Base-by-base conservation (phyloP, 768 basidiomycete species). In the Serendipita sp. region DNA sequence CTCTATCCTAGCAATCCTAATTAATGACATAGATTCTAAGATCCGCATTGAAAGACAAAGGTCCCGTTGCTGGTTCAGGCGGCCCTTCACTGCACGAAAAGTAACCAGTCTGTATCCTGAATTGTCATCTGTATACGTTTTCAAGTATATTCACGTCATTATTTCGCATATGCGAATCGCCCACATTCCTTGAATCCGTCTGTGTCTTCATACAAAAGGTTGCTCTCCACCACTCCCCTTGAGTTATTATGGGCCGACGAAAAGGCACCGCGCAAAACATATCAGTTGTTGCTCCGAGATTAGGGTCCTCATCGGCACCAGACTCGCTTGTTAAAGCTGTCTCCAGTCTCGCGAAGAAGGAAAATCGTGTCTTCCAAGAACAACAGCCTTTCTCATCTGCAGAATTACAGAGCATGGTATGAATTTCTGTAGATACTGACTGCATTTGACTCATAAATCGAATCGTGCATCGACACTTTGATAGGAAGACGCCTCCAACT, bases 401-500 rank as follows among this genome's bases (percentile, higher is more conserved):
- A 23, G 55, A 60, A n/a, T 36, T 60, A 60, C 55, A 60, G 34
- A 34, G 55, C 18, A 29, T 60, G 55, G 55, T 60, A 34, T 11
- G 55, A 31, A 5, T 50, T 50, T 18, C 48, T 50, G 29, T 50
- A 31, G 48, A 50, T 50, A 50, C n/a, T 50, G 48, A 8, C 29
- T 5, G 6, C n/a, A 6, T 50, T 50, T 8, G 34, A 8, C 10
- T 36, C 33, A 11, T 33, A 4, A 11, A 36, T n/a, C 31, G 55
- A n/a, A 23, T 16, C 48, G 48, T 23, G 5, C 31, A 52, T 52
- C n/a, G 8, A n/a, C 16, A 29, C 55, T 27, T 11, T 10, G 23
- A 34, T 60, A 81, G 80, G 88, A 91, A 72, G 83, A 82, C 69
- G 87, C 89, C 8, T 88, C 87, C 8, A 86, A 89, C 67, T 91